phyloP scores from a whole-genome alignment of 2,329 filamentous ascomycete species.

The Stagonosporopsis cucurbitacearum region DNA sequence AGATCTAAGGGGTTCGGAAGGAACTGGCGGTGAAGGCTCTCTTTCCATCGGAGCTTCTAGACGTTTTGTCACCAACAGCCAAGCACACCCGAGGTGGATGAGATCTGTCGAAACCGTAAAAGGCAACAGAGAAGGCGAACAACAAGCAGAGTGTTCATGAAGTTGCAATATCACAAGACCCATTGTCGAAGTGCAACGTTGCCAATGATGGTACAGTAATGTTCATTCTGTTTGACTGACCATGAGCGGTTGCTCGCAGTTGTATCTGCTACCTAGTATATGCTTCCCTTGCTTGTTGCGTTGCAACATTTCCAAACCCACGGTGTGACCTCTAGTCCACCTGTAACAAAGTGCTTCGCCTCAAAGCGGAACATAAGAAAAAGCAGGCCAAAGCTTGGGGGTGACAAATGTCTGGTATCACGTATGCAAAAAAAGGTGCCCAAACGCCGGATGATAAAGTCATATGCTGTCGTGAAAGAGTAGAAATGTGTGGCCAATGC shows the following conservation, averaged over 20 bases:
- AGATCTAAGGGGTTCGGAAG: conserved; percentile 13
- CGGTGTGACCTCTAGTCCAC: conserved; percentile 19
- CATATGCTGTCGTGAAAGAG: conserved; percentile 41
- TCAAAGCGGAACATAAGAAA: conserved; percentile 16
- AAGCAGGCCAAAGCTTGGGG: conserved; percentile 36
- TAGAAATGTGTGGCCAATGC: conserved; percentile 27
- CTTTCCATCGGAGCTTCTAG: not conserved
- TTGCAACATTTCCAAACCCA: conserved; percentile 13
- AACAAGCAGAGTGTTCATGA: not conserved
- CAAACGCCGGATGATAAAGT: conserved; percentile 38
- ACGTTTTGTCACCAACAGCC: not conserved
- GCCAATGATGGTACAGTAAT: conserved; percentile 1
- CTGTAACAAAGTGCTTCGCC: conserved; percentile 12
- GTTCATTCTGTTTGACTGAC: conserved; percentile 18
- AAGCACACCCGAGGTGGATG: not conserved
- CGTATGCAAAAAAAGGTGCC: conserved; percentile 32
- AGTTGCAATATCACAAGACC: not conserved
- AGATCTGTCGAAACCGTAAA: not conserved
- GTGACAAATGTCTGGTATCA: conserved; percentile 51
- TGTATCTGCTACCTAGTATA: conserved; percentile 13
- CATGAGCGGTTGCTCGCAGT: conserved; percentile 9
- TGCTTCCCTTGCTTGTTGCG: conserved; percentile 12
- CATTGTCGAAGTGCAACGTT: not conserved
- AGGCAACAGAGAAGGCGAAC: not conserved
- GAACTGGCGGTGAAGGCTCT: conserved; percentile 14